Evolutionary conservation across 306 rosid species (phyloP).

Genomic region (Malus orientalis): DNA sequence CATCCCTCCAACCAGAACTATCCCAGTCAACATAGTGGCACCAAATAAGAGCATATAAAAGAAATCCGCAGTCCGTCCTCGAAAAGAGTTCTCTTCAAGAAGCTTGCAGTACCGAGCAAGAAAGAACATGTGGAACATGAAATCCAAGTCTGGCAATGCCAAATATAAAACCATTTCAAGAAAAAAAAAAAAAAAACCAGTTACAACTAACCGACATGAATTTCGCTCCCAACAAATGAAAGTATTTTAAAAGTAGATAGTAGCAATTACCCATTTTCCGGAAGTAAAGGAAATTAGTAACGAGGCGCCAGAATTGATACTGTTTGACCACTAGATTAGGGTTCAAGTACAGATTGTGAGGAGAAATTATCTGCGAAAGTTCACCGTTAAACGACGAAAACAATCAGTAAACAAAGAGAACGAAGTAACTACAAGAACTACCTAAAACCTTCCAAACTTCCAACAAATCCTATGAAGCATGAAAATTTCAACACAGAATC

Average conservation of each 20-base stretch:
- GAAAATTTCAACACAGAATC: neutral
- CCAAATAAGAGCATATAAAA: conserved; percentile 92
- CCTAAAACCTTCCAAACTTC: neutral
- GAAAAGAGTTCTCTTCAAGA: conserved; percentile 94
- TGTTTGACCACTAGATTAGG: conserved; percentile 78
- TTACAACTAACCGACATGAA: neutral
- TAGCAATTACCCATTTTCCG: conserved; percentile 69
- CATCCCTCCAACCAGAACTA: conserved; percentile 89
- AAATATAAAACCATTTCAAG: conserved; percentile 22
- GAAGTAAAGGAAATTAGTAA: conserved; percentile 89
- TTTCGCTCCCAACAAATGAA: neutral
- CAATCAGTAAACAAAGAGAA: neutral
- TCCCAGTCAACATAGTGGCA: conserved; percentile 81
- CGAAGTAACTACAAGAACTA: neutral
- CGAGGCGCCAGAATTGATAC: conserved; percentile 86
- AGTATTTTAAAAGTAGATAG: neutral
- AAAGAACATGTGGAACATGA: conserved; percentile 97
- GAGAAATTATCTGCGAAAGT: conserved; percentile 76
- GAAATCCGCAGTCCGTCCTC: conserved; percentile 95
- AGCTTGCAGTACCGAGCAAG: conserved; percentile 99
- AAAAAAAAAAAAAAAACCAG: neutral
- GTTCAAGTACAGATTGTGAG: conserved; percentile 77
- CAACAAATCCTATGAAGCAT: neutral
- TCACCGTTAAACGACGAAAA: neutral
- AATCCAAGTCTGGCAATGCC: conserved; percentile 74